Base-by-base conservation (phyloP, 345 rosid species). In the Hypericum perforatum region DNA sequence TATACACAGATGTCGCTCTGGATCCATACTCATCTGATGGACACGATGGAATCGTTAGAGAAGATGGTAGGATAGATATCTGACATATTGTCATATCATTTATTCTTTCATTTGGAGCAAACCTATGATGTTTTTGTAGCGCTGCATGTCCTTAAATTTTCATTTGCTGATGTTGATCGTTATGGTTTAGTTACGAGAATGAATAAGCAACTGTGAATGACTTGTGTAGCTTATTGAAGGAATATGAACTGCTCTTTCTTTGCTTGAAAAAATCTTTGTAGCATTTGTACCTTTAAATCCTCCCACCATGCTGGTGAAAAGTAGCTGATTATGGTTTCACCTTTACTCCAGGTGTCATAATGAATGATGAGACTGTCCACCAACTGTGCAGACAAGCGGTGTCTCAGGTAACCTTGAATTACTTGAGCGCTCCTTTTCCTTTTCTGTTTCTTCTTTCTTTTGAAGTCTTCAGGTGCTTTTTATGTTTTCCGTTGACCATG, bases 361-460 rank as follows among this genome's bases (percentile, higher is more conserved):
- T 90, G 82, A 90, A 90, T 71, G 96, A 90, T 59, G 97, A 90
- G 76, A 86, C 94, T 5, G 85, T 90, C 46, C 89, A 82, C 78
- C 97, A 86, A 68, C 66, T 90, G 53, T 72, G 95, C 49, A 90
- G 86, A 65, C 96, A 90, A 78, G 96, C 96, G 41, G 87, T 90
- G 45, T 71, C 80, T 58, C 97, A 86, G 94, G 96, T 88, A 69
- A 48, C 50, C 8, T 13, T 10, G 32, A 8, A 46, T 7, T 12
- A 45, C 8, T 29, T 9, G 8, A 7, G 5, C 16, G 8, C 12
- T 12, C 15, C 15, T 12, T 45, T 45, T 29, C 7, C 16, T 45
- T 10, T 45, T 11, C 15, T 7, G 22, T 7, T 45, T 12, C 16
- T 45, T 45, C 16, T 45, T 11, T 5, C 16, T 6, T 11, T 8